These are phyloP conservation scores for Chenopodium formosanum DNA, from an alignment of 148 eudicot genomes.

Conservation along the genomic window DNA sequence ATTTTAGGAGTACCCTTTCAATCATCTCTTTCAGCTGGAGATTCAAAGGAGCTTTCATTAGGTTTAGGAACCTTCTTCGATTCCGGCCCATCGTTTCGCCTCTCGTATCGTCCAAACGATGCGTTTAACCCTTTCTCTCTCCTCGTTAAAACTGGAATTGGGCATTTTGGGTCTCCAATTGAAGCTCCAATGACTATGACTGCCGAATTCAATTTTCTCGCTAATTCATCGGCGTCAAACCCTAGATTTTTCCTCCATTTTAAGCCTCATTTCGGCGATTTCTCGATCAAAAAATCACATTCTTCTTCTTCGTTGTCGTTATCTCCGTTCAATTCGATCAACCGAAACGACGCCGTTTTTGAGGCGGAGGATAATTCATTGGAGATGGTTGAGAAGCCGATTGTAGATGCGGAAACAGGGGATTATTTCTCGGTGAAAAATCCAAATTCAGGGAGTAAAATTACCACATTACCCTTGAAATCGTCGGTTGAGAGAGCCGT, in stretches of 20 bases:
- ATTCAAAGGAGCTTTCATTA: conserved; percentile 63
- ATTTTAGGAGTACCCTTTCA: conserved; percentile 65
- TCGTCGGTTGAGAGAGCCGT: conserved; percentile 34
- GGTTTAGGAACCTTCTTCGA: conserved; percentile 60
- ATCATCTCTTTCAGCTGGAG: conserved; percentile 61
- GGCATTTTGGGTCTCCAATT: conserved; percentile 65
- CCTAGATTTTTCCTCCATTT: conserved; percentile 74
- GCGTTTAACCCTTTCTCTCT: conserved; percentile 59
- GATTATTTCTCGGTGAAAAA: conserved; percentile 24
- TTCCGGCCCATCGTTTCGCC: conserved; percentile 64
- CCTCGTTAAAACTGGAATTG: conserved; percentile 66
- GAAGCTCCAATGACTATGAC: conserved; percentile 74
- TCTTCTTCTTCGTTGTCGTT: conserved; percentile 36
- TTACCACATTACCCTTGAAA: conserved; percentile 29
- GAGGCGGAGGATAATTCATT: conserved; percentile 32
- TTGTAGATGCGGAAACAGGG: conserved; percentile 6
- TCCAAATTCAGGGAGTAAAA: conserved; percentile 10
- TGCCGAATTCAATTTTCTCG: conserved; percentile 65
- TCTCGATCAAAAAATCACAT: conserved; percentile 56
- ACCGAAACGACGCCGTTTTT: conserved; percentile 18
- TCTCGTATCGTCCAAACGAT: conserved; percentile 80
- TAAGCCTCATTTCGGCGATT: conserved; percentile 75
- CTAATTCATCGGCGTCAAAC: conserved; percentile 23
- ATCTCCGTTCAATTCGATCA: not conserved
- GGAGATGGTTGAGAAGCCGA: conserved; percentile 38